Evolutionary conservation across 2,329 filamentous ascomycete genomes (phyloP), one percentile per base, ranked within the genome.

Genomic region (Diplodia intermedia): DNA sequence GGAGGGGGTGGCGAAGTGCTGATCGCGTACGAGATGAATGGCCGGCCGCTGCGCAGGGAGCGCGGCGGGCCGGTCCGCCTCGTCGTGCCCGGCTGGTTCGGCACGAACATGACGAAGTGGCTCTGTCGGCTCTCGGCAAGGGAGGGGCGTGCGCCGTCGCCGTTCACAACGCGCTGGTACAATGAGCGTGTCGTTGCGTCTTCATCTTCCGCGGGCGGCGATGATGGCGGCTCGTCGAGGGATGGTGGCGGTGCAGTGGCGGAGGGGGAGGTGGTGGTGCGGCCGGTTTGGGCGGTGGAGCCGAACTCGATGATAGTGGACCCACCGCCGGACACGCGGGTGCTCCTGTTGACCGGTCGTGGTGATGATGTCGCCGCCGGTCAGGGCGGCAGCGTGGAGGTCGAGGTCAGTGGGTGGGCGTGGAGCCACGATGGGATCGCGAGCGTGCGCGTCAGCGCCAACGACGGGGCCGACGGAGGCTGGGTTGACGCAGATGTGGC

Each of bases 61-160:
- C 70, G 74, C 33, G 76, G 76, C 4, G 76, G 74, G 3, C 76
- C 75, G 4, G 74, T 75, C 20, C 68, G 75, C 14, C 69, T 78
- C 18, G 71, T 77, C 4, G 75, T 78, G 14, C 75, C 75, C 1
- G 75, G 74, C 8, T 78, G 72, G 69, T 76, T 76, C 68, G 76
- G 76, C 4, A 77, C 75, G 56, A 78, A 78, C 62, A 73, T 69
- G 26, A 75, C 73, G 9, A 78, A 78, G 61, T 77, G 75, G 76
- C 57, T 77, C 20, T 76, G 72, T 33, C 72, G 69, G 23, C 36
- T 78, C 5, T 68, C 71, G 7, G 47, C 76, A 23, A 69, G 69
- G 36, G 55, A 69, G 20, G 33, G 63, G 12, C 67, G 76, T 43
- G 73, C 73, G 4, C 52, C 56, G 18, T 73, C 73, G 4, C 71